Evolutionary conservation across 2,329 filamentous ascomycete genomes (phyloP), one percentile per base, ranked within the genome.

Genomic region (Onygenales sp.): DNA sequence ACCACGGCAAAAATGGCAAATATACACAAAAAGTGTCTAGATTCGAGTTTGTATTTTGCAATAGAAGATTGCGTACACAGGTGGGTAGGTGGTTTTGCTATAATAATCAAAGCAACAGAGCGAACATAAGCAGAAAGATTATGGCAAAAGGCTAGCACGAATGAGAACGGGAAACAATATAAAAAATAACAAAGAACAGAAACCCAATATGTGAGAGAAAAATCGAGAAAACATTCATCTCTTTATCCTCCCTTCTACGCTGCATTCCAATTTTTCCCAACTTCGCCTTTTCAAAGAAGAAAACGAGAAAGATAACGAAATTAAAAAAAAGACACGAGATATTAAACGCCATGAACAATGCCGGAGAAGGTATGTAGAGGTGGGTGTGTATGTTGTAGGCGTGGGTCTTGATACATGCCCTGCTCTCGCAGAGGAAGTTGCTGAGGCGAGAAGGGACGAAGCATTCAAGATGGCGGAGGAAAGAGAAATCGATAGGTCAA

Each of bases 381-480:
- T 17, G 47, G 17, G 7, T 42, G 39, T 31, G 11, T n/a, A 35
- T 49, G 35, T 49, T 49, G 47, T 3, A 27, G 9, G 31, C 35
- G 41, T 8, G n/a, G 10, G 8, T n/a, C 11, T 49, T 10, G 21
- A 5, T n/a, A 21, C 5, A 32, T 39, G 13, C 2, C 17, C 39
- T 41, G 21, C 14, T 49, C 10, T 49, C 47, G n/a, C 36, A 41
- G 36, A 39, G 9, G 7, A 44, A 13, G 10, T 48, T 13, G 45
- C 32, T 7, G 27, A 38, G 38, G 57, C 55, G 51, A 53, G 57
- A 53, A 55, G 45, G 50, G 55, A 56, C 43, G 54, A 44, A 59
- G 60, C 68, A 68, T n/a, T 17, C 17, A 35, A 69, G 64, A 63
- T 68, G 68, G 64, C 69, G 70, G 69, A 65, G 66, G 62, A 64